Base-by-base conservation (phyloP, 257 asterid species). In the Voacanga thouarsii region DNA sequence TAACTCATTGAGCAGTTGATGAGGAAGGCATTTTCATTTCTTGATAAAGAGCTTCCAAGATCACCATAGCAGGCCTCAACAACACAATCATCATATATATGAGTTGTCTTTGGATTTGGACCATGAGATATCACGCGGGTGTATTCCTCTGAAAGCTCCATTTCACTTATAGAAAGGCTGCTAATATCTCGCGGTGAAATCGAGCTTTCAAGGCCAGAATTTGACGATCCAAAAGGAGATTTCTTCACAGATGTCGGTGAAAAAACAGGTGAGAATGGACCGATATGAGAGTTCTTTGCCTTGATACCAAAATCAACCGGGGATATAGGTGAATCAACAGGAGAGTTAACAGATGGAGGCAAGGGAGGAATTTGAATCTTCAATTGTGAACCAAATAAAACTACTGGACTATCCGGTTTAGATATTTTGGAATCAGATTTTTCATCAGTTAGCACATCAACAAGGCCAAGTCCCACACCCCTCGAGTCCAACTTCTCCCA, bases 121-220 rank as follows among this genome's bases (percentile, higher is more conserved):
- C 97, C 98, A 55, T 88, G 82, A 30, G 94, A 89, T 45, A 92
- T 90, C 79, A 94, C 98, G 79, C 98, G 84, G 6, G 98, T 92
- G 71, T 94, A 94, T 73, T 94, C 98, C 89, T 94, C 98, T 1
- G 97, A 94, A 23, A 91, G 91, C 89, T 92, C 97, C 92, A 94
- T 91, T 79, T 89, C 97, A 78, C 79, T 81, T 55, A 85, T 86
- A 63, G 98, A 90, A 23, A 92, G 87, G 69, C 84, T 75, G 75
- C 90, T 78, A 47, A 79, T 72, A 74, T 49, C 74, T 76, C 76
- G 67, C 0, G 87, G 77, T 7, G 87, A 81, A 56, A 79, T 86
- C 72, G 65, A 63, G 77, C 28, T 82, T 0, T 74, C 88, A 4
- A 78, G 55, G 51, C 80, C 84, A 7, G 89, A 84, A 80, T 85